Conservation (phyloP, 352 stramenopile genomes). For the Globisporangium polare region DNA sequence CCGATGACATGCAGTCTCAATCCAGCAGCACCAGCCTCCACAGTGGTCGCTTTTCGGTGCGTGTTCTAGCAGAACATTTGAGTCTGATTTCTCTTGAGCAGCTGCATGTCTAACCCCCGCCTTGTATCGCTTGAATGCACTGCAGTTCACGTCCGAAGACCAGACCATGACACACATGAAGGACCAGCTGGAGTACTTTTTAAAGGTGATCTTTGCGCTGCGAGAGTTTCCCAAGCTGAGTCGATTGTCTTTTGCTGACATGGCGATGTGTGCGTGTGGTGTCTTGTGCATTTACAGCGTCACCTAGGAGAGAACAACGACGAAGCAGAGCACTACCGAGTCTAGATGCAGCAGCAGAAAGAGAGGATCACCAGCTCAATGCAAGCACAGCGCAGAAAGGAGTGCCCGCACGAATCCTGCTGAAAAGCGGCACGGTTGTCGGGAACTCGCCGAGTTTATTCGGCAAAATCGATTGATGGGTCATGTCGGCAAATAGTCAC, state of each 20-base stretch:
- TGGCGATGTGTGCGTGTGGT: neutral
- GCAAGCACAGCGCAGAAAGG: neutral
- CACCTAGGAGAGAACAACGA: constrained; percentile 27
- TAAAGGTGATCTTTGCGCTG: constrained; percentile 47
- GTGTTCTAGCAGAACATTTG: neutral
- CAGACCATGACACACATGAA: constrained; percentile 63
- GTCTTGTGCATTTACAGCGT: constrained; percentile 24
- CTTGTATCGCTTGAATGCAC: neutral
- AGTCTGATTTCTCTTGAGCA: neutral
- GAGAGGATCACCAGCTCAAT: neutral
- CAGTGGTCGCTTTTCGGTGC: constrained; percentile 44
- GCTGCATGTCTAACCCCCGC: neutral
- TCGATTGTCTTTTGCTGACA: neutral
- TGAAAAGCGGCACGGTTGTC: too few species aligned
- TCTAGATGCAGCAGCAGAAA: constrained; percentile 4
- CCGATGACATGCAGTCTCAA: constrained; percentile 58
- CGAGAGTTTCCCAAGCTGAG: neutral
- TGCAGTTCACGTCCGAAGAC: constrained; percentile 55
- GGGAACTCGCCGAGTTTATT: neutral
- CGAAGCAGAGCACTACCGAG: constrained; percentile 10
- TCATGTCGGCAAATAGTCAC: neutral
- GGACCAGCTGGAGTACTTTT: constrained; percentile 83
- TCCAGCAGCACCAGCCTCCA: constrained; percentile 53
- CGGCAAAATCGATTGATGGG: neutral
- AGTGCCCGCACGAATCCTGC: neutral